Conservation (phyloP, 2,329 filamentous ascomycete species). For the Aspergillus quadricinctus region DNA sequence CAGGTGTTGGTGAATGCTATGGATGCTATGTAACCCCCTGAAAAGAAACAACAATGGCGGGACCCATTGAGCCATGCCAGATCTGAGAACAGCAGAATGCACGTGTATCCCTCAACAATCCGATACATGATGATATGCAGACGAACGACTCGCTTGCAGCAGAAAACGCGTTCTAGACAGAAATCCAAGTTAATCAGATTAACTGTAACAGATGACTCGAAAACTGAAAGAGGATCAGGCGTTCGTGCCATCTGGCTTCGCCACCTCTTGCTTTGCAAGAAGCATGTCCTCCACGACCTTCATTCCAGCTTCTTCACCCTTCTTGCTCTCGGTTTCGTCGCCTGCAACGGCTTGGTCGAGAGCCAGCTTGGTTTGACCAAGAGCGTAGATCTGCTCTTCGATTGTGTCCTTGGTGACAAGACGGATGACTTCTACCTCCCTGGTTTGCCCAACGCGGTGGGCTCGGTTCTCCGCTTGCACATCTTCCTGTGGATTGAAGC, state of each 20-base stretch:
- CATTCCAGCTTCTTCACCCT: slow-evolving; percentile 46
- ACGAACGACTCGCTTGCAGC: neutral
- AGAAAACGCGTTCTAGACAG: neutral
- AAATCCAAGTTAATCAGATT: neutral
- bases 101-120: neutral
- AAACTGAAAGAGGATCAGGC: neutral
- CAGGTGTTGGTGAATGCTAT: neutral
- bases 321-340: slow-evolving; percentile 50
- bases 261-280: slow-evolving; percentile 32
- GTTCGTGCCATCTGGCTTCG: neutral
- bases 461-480: slow-evolving; percentile 97
- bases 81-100: neutral
- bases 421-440: slow-evolving; percentile 84
- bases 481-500: slow-evolving; percentile 97
- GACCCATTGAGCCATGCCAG: neutral
- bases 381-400: slow-evolving; percentile 86
- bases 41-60: neutral
- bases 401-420: slow-evolving; percentile 78
- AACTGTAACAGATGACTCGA: neutral
- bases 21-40: neutral
- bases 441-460: slow-evolving; percentile 86
- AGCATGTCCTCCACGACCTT: slow-evolving; percentile 49
- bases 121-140: neutral
- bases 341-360: slow-evolving; percentile 72
- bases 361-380: slow-evolving; percentile 89